phyloP scores from a whole-genome alignment of 2,329 filamentous ascomycete genomes.

The Diaporthe sp. region DNA sequence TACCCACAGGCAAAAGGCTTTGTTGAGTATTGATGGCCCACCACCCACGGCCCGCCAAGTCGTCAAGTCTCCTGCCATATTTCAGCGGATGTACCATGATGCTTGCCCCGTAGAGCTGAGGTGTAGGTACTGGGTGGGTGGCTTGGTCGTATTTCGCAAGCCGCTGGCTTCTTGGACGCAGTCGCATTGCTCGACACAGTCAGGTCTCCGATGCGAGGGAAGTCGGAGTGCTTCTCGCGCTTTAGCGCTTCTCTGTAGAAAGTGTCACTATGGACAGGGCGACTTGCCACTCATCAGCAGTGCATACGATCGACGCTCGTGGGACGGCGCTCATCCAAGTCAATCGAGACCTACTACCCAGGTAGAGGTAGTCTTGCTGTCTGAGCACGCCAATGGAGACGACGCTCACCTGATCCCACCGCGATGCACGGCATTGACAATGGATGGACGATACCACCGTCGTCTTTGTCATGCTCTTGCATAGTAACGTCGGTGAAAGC shows the following conservation, averaged over 20 bases:
- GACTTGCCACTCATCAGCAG: background rate
- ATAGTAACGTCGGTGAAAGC: background rate
- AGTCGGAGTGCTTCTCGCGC: background rate
- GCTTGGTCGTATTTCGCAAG: background rate
- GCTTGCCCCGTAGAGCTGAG: background rate
- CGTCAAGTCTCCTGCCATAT: background rate
- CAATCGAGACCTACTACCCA: background rate
- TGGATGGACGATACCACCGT: background rate
- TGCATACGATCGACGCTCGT: conserved; percentile 1
- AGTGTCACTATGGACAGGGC: background rate
- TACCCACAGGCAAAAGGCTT: background rate
- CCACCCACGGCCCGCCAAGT: background rate
- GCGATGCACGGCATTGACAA: conserved; percentile 13
- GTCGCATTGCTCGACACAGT: background rate
- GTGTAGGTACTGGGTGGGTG: background rate
- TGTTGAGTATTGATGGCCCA: background rate
- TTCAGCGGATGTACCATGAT: background rate
- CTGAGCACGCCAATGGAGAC: background rate
- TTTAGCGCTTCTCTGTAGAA: background rate
- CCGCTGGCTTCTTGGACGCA: background rate
- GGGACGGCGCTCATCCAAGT: background rate
- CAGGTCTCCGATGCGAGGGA: background rate
- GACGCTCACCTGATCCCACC: conserved; percentile 2
- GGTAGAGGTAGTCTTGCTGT: background rate
- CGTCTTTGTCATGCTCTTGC: conserved; percentile 18